These are phyloP conservation scores for Helenozyma baotianmanensis DNA, from an alignment of 805 yeast species.

Conservation along the genomic window DNA sequence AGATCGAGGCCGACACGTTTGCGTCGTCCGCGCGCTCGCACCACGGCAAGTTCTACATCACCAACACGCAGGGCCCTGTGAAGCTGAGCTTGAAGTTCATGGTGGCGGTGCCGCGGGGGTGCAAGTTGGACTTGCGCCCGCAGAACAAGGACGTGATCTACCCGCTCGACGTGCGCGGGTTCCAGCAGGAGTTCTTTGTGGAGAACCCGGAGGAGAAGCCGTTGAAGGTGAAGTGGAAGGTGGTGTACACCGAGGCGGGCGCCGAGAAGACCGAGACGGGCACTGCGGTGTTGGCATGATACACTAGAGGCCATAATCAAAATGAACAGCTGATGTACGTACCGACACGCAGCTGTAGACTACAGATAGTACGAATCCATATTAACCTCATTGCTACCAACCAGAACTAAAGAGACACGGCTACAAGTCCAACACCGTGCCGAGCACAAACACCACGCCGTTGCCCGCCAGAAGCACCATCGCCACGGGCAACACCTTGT, in stretches of 20 bases:
- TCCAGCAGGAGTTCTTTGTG: constrained; percentile 47
- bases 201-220: constrained; percentile 32
- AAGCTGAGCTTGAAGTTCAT: constrained; percentile 52
- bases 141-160: constrained; percentile 55
- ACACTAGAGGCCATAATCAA: no score
- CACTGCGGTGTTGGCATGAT: constrained; percentile 9
- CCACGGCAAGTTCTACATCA: constrained; percentile 44
- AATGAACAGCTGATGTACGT: no score
- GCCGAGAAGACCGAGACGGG: constrained; percentile 5
- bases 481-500: constrained; percentile 20
- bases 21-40: constrained; percentile 29
- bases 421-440: constrained; percentile 23
- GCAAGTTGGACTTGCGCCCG: constrained; percentile 54
- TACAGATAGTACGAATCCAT: no score
- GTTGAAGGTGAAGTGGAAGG: constrained; percentile 74
- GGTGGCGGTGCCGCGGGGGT: constrained; percentile 67
- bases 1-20: constrained; percentile 42
- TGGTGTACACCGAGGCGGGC: constrained; percentile 40
- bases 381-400: no score
- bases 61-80: constrained; percentile 44
- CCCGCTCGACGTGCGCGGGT: constrained; percentile 44
- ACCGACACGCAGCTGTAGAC: no score
- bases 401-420: no score
- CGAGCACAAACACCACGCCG: constrained; percentile 36
- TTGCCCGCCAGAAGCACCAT: constrained; percentile 32